Conservation (phyloP, 2,329 filamentous ascomycete species). For the Venturia effusa region DNA sequence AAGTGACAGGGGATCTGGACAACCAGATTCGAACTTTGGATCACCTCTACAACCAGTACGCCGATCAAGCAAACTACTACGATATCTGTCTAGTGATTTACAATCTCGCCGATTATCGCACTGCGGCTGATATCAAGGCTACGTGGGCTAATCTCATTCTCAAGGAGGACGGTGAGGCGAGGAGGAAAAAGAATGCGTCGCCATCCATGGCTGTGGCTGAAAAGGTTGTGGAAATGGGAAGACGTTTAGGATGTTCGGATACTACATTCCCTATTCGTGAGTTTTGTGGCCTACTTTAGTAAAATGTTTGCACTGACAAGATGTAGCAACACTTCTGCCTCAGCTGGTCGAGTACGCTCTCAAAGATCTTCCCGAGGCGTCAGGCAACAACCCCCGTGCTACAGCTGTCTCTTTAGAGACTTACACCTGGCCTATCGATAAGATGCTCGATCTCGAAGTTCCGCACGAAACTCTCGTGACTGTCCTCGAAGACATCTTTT, state of each 20-base stretch:
- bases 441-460: constrained; percentile 53
- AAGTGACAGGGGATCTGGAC: constrained; percentile 59
- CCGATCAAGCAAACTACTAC: constrained; percentile 84
- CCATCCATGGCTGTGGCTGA: constrained; percentile 63
- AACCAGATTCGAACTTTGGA: constrained; percentile 68
- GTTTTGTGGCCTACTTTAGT: constrained; percentile 14
- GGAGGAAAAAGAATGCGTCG: constrained; percentile 34
- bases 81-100: constrained; percentile 91
- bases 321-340: constrained; percentile 20
- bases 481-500: constrained; percentile 56
- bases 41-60: constrained; percentile 82
- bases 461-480: constrained; percentile 50
- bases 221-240: constrained; percentile 46
- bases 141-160: constrained; percentile 53
- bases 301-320: constrained; percentile 15
- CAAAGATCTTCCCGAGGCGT: constrained; percentile 42
- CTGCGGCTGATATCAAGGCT: constrained; percentile 67
- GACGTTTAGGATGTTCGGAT: constrained; percentile 45
- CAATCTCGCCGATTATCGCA: constrained; percentile 82
- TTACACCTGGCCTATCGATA: constrained; percentile 51
- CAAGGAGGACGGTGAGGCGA: constrained; percentile 33
- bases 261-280: constrained; percentile 43
- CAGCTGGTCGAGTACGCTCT: constrained; percentile 27
- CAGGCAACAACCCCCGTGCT: constrained; percentile 35
- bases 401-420: constrained; percentile 23